phyloP scores from a whole-genome alignment of 768 basidiomycete genomes.

The Tulasnella sp. region DNA sequence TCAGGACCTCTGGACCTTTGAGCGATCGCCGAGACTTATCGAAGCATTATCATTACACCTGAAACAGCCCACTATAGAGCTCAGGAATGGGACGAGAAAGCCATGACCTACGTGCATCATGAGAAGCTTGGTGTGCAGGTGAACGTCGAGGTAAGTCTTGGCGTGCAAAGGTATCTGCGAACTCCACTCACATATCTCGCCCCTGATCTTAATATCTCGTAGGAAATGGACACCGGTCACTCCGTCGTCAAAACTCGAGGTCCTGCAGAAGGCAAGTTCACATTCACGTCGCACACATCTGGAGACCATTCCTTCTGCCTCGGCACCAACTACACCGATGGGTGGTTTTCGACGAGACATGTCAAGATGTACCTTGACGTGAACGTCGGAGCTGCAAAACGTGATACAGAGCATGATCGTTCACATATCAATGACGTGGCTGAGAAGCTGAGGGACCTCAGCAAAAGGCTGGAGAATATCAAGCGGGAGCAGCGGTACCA shows the following conservation, averaged over 20 bases:
- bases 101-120: constrained; percentile 57
- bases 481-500: constrained; percentile 96
- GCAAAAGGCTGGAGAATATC: constrained; percentile 86
- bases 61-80: constrained; percentile 78
- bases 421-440: constrained; percentile 75
- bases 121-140: constrained; percentile 78
- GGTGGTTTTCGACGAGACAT: constrained; percentile 72
- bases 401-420: constrained; percentile 80
- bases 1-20: constrained; percentile 26
- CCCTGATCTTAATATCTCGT: constrained; percentile 1
- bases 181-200: background rate
- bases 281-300: constrained; percentile 93
- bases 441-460: constrained; percentile 78
- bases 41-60: background rate
- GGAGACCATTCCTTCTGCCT: constrained; percentile 98
- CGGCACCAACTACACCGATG: constrained; percentile 74
- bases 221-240: constrained; percentile 83
- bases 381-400: constrained; percentile 75
- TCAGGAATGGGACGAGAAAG: constrained; percentile 74
- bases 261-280: constrained; percentile 82
- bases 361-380: constrained; percentile 93
- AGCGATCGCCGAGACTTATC: constrained; percentile 10
- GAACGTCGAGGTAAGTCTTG: constrained; percentile 65
- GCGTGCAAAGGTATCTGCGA: background rate
- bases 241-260: constrained; percentile 83